These are phyloP conservation scores for Malassezia japonica DNA, from an alignment of 1,284 basidiomycete genomes.

Conservation along the genomic window DNA sequence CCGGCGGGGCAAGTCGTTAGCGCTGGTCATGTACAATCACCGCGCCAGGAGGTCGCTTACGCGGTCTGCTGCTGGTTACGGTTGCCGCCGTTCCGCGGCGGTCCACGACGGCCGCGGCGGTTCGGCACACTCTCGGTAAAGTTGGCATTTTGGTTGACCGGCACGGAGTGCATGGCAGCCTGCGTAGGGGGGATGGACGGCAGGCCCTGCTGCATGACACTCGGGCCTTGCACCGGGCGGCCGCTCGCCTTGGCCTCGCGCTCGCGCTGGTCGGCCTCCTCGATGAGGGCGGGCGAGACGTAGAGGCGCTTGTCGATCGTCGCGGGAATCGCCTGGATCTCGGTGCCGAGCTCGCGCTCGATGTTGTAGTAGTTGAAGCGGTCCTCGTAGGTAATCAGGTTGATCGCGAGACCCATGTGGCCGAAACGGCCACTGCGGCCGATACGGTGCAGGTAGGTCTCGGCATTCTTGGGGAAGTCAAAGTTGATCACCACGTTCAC, in stretches of 20 bases:
- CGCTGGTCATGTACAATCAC: no score
- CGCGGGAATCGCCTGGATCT: conserved; percentile 91
- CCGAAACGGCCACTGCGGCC: conserved; percentile 95
- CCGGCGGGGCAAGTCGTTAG: no score
- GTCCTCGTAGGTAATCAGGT: conserved; percentile 76
- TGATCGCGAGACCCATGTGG: conserved; percentile 92
- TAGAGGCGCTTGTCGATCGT: conserved; percentile 86
- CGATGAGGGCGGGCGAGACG: conserved; percentile 42
- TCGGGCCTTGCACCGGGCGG: conserved; percentile 17
- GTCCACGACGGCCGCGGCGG: conserved; percentile 23
- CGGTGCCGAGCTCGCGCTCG: conserved; percentile 94
- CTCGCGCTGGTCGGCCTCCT: conserved; percentile 25
- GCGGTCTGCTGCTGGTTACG: conserved; percentile 1
- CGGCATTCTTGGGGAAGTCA: conserved; percentile 96
- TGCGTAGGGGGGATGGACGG: conserved; percentile 48
- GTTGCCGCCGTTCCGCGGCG: conserved; percentile 14
- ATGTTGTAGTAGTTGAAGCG: conserved; percentile 95
- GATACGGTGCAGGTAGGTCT: conserved; percentile 95
- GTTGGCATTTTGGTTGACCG: conserved; percentile 42
- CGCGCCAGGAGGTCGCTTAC: no score
- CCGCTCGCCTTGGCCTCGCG: conserved; percentile 8
- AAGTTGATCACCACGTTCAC: conserved; percentile 99
- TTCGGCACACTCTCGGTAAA: conserved; percentile 41
- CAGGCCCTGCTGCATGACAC: conserved; percentile 38
- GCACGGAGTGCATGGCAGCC: conserved; percentile 41